These are phyloP conservation scores for Tuber microsphaerosporum DNA, from an alignment of 495 filamentous ascomycete species.

Conservation along the genomic window DNA sequence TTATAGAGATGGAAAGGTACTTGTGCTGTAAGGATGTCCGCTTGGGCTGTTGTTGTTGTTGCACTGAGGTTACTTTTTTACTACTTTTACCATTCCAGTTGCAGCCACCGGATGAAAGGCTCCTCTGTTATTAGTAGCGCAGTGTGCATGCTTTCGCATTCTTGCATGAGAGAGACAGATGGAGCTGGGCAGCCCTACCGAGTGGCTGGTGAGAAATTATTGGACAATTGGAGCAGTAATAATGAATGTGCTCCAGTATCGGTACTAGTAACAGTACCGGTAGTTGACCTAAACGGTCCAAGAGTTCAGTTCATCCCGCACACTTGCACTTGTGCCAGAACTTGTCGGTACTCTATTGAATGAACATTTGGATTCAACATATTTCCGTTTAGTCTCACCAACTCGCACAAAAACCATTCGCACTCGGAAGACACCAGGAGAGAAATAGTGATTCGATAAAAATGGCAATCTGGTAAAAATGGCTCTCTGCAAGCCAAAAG, in stretches of 20 bases:
- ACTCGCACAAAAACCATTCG: background rate
- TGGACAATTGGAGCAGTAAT: background rate
- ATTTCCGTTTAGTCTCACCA: background rate
- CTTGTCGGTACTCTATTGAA: background rate
- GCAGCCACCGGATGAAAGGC: background rate
- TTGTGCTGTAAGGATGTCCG: background rate
- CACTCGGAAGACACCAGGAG: background rate
- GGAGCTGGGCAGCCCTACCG: background rate
- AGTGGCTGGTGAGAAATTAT: background rate
- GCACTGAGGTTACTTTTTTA: background rate
- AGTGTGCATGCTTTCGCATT: background rate
- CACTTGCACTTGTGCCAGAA: background rate
- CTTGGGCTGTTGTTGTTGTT: background rate
- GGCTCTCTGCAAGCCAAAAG: background rate
- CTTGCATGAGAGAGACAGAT: background rate
- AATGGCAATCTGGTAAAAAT: background rate
- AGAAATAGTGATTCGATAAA: no score
- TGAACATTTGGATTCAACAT: background rate
- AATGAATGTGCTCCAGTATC: background rate
- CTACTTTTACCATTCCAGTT: background rate
- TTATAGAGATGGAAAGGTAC: background rate
- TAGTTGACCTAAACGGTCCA: background rate
- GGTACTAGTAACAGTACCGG: background rate
- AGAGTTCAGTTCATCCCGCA: background rate
- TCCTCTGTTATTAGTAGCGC: background rate